Evolutionary conservation across 495 filamentous ascomycete genomes (phyloP).

Genomic region (Penicillium turbatum): DNA sequence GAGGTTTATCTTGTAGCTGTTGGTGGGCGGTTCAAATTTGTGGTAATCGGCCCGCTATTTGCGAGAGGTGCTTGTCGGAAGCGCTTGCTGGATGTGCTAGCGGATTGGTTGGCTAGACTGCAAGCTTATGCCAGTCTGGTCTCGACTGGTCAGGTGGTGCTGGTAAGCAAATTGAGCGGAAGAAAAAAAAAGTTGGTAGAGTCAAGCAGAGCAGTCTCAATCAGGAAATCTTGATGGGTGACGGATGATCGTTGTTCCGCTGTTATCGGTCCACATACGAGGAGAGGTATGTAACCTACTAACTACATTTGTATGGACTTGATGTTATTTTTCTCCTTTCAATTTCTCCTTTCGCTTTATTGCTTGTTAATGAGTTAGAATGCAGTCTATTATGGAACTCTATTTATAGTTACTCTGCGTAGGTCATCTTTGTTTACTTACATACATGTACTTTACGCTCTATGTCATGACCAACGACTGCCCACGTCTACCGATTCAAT

Average conservation of each 20-base stretch:
- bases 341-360: too few species aligned
- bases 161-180: conserved; percentile 11
- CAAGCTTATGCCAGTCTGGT: neutral
- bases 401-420: too few species aligned
- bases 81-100: neutral
- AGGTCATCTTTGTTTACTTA: too few species aligned
- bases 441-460: too few species aligned
- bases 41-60: conserved; percentile 11
- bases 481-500: too few species aligned
- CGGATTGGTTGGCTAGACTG: neutral
- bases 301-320: too few species aligned
- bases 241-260: conserved; percentile 33
- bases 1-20: neutral
- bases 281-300: neutral
- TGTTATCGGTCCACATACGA: neutral
- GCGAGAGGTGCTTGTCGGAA: neutral
- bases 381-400: too few species aligned
- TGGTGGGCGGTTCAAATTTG: conserved; percentile 1
- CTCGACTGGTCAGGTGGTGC: neutral
- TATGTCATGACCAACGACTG: too few species aligned
- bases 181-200: conserved; percentile 10
- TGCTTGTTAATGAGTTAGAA: too few species aligned
- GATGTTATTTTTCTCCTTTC: too few species aligned
- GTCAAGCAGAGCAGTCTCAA: conserved; percentile 21
- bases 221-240: conserved; percentile 36